A percentile compares a stretch with the other conserved stretches of the same genome.
Evolutionary conservation across 148 eudicot genomes (phyloP).

Genomic region (Selenicereus undatus): DNA sequence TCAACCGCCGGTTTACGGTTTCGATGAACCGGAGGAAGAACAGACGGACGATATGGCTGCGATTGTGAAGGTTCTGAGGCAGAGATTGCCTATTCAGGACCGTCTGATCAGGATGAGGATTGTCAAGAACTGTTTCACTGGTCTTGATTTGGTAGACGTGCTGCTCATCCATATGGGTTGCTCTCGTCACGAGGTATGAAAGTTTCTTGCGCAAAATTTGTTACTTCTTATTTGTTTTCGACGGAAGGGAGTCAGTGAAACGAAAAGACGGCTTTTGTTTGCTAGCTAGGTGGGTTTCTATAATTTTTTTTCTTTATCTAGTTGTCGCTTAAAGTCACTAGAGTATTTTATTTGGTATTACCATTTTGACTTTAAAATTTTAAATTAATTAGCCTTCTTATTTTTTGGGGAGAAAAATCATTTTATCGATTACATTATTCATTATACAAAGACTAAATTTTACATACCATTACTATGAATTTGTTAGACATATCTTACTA

Average conservation of each 20-base stretch:
- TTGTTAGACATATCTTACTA: too few relatives aligned
- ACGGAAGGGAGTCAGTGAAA: neutral
- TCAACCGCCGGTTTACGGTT: constrained; percentile 69
- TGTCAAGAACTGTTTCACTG: constrained; percentile 70
- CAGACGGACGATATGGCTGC: constrained; percentile 57
- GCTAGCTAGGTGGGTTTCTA: neutral
- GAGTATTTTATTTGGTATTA: neutral
- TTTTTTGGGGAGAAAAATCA: too few relatives aligned
- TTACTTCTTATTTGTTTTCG: neutral
- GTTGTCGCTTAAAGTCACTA: neutral
- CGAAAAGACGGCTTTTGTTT: neutral
- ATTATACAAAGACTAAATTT: too few relatives aligned
- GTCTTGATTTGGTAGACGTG: constrained; percentile 61
- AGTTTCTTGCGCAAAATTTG: neutral
- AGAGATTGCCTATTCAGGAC: constrained; percentile 74
- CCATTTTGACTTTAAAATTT: neutral
- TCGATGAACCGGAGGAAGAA: constrained; percentile 63
- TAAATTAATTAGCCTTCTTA: too few relatives aligned
- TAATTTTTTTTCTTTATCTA: too few relatives aligned
- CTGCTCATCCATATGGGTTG: constrained; percentile 47
- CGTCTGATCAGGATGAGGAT: constrained; percentile 74
- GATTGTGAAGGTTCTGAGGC: constrained; percentile 61
- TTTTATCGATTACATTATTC: too few relatives aligned
- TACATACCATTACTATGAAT: too few relatives aligned
- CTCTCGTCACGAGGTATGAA: constrained; percentile 51